Evolutionary conservation across 225 moss, liverwort and hornwort species (phyloP), one percentile per base, ranked within the genome.

Genomic region (Neckera pumila): DNA sequence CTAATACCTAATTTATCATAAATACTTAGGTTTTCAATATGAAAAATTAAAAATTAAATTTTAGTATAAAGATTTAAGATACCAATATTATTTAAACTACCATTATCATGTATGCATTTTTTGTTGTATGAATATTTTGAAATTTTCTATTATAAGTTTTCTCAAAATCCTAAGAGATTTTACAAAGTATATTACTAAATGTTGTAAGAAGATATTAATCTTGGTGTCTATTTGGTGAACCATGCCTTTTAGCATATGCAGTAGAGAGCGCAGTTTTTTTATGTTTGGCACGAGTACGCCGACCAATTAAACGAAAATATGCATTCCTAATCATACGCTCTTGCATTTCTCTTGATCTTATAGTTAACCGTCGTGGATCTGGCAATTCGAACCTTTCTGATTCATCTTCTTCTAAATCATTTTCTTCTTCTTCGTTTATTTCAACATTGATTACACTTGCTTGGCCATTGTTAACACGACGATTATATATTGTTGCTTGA

Each of bases 281-380:
- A 38, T 92, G 83, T 83, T 90, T 88, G 14, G 54, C 45, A 62
- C 88, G 88, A 4, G 75, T 9, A 1, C 23, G 80, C 40, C 12
- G 86, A 43, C 90, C 90, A 57, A 88, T 88, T 17, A 86, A 62
- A 45, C 69, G 80, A 23, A 90, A 92, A 59, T 90, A 92, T 38
- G 92, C 92, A 87, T 92, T 92, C 26, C 90, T 90, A 51, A 90
- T 90, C 85, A 85, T 87, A 1, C 90, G 90, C 28, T 90, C 92
- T 54, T 89, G 89, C 84, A 92, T 82, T 87, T 92, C 92, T 72
- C 36, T 92, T 31, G 90, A 90, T 36, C 90, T 84, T 30, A 54
- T 40, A 33, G 84, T 86, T 26, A 88, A 80, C 0, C 4, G 40
- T 19, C 2, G 25, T 10, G 80, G 34, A 61, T 90, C 40, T 5